Evolutionary conservation across 2,329 filamentous ascomycete genomes (phyloP).

Genomic region (Arthroderma sp.): DNA sequence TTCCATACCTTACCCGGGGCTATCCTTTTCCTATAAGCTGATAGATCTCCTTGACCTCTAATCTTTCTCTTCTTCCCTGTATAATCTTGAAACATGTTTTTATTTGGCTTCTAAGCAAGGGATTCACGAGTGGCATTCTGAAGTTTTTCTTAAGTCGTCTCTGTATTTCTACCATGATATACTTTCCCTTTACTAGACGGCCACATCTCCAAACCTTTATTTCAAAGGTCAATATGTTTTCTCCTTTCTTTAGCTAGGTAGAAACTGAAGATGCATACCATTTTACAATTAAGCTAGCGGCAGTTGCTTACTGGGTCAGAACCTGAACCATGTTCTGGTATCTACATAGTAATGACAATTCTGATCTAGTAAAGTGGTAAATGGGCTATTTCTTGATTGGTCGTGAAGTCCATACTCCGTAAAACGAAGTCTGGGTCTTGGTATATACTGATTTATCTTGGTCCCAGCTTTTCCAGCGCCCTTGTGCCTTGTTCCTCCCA

Average conservation of each 20-base stretch:
- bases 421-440: not conserved
- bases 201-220: not conserved
- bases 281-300: not conserved
- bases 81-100: not conserved
- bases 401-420: not conserved
- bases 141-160: not conserved
- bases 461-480: conserved; percentile 82
- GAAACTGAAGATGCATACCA: not conserved
- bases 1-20: not conserved
- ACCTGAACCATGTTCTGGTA: not conserved
- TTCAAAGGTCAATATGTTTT: not conserved
- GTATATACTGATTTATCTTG: conserved; percentile 46
- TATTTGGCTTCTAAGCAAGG: not conserved
- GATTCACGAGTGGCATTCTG: not conserved
- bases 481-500: conserved; percentile 87
- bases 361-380: not conserved
- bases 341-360: not conserved
- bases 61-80: not conserved
- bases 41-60: not conserved
- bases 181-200: not conserved
- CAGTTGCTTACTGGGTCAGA: not conserved
- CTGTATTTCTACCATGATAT: not conserved
- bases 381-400: not conserved
- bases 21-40: not conserved
- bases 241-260: not conserved